Evolutionary conservation across 1,284 basidiomycete species (phyloP).

Genomic region (Filobasidium uniguttulatum): DNA sequence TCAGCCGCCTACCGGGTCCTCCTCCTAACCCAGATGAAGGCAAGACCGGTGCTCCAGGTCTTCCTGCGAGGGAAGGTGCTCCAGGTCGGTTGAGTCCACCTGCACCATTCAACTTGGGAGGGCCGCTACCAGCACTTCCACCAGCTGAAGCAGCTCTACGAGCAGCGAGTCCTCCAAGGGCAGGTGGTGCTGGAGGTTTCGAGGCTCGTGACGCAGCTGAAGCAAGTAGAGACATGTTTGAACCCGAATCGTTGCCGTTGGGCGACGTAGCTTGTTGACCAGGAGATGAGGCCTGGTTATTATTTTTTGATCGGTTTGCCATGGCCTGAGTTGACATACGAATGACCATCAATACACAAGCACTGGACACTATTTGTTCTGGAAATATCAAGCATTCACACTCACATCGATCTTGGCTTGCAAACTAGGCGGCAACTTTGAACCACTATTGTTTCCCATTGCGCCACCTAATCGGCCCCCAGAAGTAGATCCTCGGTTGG

Average conservation of each 20-base stretch:
- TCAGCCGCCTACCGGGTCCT: conserved; percentile 21
- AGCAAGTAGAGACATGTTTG: conserved; percentile 16
- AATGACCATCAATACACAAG: not conserved
- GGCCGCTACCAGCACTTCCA: conserved; percentile 11
- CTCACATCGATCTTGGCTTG: conserved; percentile 79
- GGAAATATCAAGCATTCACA: not conserved
- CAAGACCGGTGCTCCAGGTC: not conserved
- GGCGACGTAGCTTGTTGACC: conserved; percentile 1
- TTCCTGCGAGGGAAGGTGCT: conserved; percentile 21
- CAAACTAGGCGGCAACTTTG: conserved; percentile 59
- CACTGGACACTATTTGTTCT: not conserved
- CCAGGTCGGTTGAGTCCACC: conserved; percentile 22
- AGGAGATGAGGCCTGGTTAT: conserved; percentile 5
- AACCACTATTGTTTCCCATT: conserved; percentile 1
- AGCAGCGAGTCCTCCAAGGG: conserved; percentile 26
- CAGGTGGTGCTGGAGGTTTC: conserved; percentile 15
- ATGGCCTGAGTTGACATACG: not conserved
- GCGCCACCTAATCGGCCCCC: not conserved
- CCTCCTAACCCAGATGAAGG: conserved; percentile 3
- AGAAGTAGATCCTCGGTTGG: not conserved
- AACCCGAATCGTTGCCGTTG: conserved; percentile 14
- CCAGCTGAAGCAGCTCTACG: conserved; percentile 25
- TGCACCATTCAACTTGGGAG: conserved; percentile 7
- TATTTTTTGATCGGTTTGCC: conserved; percentile 7
- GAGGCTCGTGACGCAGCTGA: conserved; percentile 11